Base-by-base conservation (phyloP, 2,329 filamentous ascomycete genomes). In the Cladophialophora bantiana region DNA sequence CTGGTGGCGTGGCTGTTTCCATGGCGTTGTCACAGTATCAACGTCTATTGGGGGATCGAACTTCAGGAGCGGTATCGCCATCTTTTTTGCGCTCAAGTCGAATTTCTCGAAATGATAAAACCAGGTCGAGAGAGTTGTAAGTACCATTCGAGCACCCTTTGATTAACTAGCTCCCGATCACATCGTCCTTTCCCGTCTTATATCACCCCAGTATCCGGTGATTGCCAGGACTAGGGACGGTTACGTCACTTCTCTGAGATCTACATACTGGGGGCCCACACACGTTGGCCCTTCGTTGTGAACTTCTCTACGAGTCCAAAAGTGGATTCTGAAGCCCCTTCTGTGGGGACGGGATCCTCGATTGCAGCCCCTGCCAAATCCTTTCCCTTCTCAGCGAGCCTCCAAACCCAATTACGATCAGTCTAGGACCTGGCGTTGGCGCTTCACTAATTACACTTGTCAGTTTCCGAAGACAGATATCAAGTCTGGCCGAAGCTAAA, bases 1-100 rank as follows among this genome's bases (percentile, higher is more conserved):
- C 20, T 69, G 68, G 1, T 68, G 71, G 38, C 66, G 53, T 7
- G 69, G 65, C 7, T 70, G 74, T 48, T 66, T 61, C 76, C 76
- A 77, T 0, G 76, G 75, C 34, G 36, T 63, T 15, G 55, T 60
- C 15, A 67, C 52, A 40, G 52, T 59, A 38, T 64, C 62, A 3
- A 64, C n/a, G 34, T 64, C 62, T 35, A 64, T 55, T 15, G 53
- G 53, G 6, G 32, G 26, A 53, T 64, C 62, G 54, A 58, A 64
- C 31, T 64, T 20, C 13, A 64, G 62, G 10, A 54, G 15, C 12
- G 40, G 45, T 56, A 52, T 15, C 20, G 18, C 7, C 64, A 66
- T 66, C 45, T 38, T 20, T 34, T 40, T 45, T 55, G 35, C 34
- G 50, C 50, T 34, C 10, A 48, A 26, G 53, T 48, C 35, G 34